Base-by-base conservation (phyloP, 805 yeast genomes). In the Yarrowia keelungensis region DNA sequence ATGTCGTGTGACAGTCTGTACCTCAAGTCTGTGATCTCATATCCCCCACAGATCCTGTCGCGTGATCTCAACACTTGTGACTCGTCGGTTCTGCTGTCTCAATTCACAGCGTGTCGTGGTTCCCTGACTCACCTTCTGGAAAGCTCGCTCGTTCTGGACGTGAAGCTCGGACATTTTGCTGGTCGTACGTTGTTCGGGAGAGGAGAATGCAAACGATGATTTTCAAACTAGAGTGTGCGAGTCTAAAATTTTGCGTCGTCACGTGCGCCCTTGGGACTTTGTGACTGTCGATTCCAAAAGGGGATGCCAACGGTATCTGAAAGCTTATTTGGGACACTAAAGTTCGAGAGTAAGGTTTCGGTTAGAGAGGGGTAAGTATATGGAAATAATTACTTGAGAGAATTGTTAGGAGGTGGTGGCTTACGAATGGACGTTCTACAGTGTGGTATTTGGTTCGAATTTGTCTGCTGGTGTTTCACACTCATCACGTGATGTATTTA, bases 101-200 rank as follows among this genome's bases (percentile, higher is more conserved):
- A 53, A 53, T 53, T 14, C 19, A 39, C 45, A 53, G 59, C 26
- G n/a, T 39, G 59, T 14, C 36, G 14, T 12, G 19, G 22, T 39
- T 53, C 64, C 47, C 45, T 69, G 77, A 84, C 96, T 83, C 87
- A 91, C 97, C 96, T 95, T 95, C 89, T 95, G 99, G 97, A 90
- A 95, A 92, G 99, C 99, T 87, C 97, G 94, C 89, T 95, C 99
- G 83, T 98, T 90, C 90, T 95, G 99, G 87, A 95, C 99, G 84
- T 97, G 94, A 87, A 95, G 92, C 89, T 95, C 99, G 85, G 98
- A 50, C 68, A 65, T 65, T 65, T 50, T 65, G 68, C 54, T 62
- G 56, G 67, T 62, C 56, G 56, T 47, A 62, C 67, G 54, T 46
- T 62, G 67, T 59, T 59, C 65, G 65, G 50, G 41, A 59, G 65